Percentiles rank a stretch among this genome's conserved stretches.
phyloP scores from a whole-genome alignment of 768 basidiomycete genomes.

The Russula olivacea region DNA sequence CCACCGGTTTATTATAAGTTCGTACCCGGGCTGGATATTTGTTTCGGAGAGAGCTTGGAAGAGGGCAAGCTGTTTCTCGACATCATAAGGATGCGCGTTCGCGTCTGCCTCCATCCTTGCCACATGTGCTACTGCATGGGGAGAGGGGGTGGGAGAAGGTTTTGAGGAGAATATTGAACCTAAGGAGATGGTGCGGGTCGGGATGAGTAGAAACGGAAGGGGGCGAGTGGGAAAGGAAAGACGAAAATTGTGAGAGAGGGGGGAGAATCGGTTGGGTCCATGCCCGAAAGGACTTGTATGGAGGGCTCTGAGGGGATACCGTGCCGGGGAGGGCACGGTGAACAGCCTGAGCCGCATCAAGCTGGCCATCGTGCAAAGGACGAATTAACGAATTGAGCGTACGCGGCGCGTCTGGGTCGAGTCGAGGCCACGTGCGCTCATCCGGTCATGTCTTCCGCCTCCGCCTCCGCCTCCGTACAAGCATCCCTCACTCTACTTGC shows the following conservation, averaged over 20 bases:
- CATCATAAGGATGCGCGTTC: conserved; percentile 64
- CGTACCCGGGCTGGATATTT: conserved; percentile 60
- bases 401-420: background rate
- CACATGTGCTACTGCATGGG: conserved; percentile 61
- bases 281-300: conserved; percentile 24
- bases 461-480: too few relatives aligned
- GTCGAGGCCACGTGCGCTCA: background rate
- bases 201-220: background rate
- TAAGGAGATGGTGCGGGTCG: conserved; percentile 14
- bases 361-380: conserved; percentile 4
- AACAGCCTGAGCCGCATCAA: conserved; percentile 15
- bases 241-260: conserved; percentile 12
- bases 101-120: conserved; percentile 73
- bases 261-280: conserved; percentile 27
- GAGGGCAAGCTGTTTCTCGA: conserved; percentile 62
- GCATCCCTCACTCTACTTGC: conserved; percentile 17
- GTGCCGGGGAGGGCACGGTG: background rate
- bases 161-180: conserved; percentile 17
- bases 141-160: conserved; percentile 40
- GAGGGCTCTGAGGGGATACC: conserved; percentile 8
- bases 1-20: conserved; percentile 72
- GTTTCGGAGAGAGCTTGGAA: conserved; percentile 63
- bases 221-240: conserved; percentile 9
- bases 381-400: background rate
- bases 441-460: conserved; percentile 28